Evolutionary conservation across 371 early-diverging fungal genomes (phyloP), one percentile per base, ranked within the genome.

Genomic region (Mucor mucedo): DNA sequence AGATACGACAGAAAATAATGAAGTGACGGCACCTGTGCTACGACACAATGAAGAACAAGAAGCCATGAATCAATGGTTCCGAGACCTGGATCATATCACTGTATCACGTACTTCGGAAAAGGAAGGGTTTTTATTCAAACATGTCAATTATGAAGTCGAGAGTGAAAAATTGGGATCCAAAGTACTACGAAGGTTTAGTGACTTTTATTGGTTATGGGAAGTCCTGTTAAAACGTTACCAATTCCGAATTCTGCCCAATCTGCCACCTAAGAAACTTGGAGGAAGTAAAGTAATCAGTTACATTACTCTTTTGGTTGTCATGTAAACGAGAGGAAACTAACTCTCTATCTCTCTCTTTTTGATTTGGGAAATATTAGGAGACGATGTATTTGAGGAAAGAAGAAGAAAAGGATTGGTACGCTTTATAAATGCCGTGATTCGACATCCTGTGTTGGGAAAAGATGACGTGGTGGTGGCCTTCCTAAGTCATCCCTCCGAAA

Each of bases 131-230:
- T 64, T 88, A 39, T 92, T 93, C 71, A 94, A 90, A 65, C 92
- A 92, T 69, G 79, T 91, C 38, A 93, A 93, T 68, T 95, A 95
- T 69, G 83, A 90, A 52, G 74, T 94, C 5, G 84, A 84, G 52
- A 89, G 89, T 16, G 80, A 91, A 76, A 79, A 82, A 52, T 82
- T 82, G 21, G 72, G 76, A 16, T 73, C 85, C 4, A 82, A 76
- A 44, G 94, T 93, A 1, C 68, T 88, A 29, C 83, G 95, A 13
- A 82, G 95, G 58, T 95, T 92, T 69, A 92, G 90, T 63, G 95
- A 95, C 71, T 94, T 95, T 69, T 87, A 85, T 76, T 93, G 93
- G 93, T 69, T 95, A 45, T 80, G 86, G 62, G 91, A 91, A 50
- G 77, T 88, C 14, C 69, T 95, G 7, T 55, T 79, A 29, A 90